Evolutionary conservation across 371 early-diverging fungal genomes (phyloP), one percentile per base, ranked within the genome.

Genomic region (Globomyces sp.): DNA sequence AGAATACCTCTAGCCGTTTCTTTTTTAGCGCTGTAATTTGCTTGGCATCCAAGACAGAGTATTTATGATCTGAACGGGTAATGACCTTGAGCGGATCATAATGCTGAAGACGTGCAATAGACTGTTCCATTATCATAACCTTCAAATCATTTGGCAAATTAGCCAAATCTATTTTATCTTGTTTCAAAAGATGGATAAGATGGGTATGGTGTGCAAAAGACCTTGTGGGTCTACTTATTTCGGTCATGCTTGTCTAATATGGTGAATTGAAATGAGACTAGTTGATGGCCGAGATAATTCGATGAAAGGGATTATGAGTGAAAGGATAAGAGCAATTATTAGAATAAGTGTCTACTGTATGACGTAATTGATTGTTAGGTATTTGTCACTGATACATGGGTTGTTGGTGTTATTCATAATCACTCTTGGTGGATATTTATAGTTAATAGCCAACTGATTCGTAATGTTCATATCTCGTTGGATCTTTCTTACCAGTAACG

Each of bases 51-150:
- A 67, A 11, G 4, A 52, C 52, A 9, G 55, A 50, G 58, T 59
- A 74, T 41, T 59, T 67, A 9, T 51, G 47, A 4, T 79, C 79
- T 10, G 74, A 74, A 48, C 79, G 36, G 51, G 65, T 45, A 4
- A 63, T 59, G 9, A 76, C 76, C 50, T 74, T 68, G 44, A 64
- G 58, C 8, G 79, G 65, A 49, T 76, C 76, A 47, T 76, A 74
- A 37, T 45, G 59, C 8, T 50, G 24, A 13, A 66, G 49, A 39
- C 71, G n/a, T 10, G 68, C 59, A 37, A 67, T 55, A 2, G 72
- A 68, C n/a, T 65, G 63, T 47, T 74, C 75, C 37, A 79, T 64
- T 43, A 79, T 79, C 8, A 66, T 63, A 24, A 71, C 68, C 60
- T 71, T 71, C 49, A 74, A 67, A 34, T 70, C 67, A 10, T 62